Percentiles rank a stretch among this genome's conserved stretches.
These are phyloP conservation scores for Monosporascus sp. DNA, from an alignment of 2,329 filamentous ascomycete species.

Conservation along the genomic window DNA sequence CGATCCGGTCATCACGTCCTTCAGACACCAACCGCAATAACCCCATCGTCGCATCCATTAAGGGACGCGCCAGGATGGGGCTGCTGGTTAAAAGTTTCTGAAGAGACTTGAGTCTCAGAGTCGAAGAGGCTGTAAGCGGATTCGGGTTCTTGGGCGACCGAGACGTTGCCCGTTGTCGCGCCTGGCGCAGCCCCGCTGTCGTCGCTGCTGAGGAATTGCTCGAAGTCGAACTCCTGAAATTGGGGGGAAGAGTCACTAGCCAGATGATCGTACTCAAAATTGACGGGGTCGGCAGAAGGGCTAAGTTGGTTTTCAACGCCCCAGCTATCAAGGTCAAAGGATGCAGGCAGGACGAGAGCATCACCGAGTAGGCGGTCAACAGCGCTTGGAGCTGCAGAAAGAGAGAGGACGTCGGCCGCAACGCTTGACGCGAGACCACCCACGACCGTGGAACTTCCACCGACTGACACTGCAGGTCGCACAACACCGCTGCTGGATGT, in stretches of 20 bases:
- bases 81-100: conserved; percentile 67
- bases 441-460: conserved; percentile 51
- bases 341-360: conserved; percentile 64
- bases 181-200: conserved; percentile 40
- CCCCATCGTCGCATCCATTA: conserved; percentile 69
- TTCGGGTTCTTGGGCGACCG: conserved; percentile 48
- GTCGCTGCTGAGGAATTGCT: conserved; percentile 53
- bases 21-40: conserved; percentile 68
- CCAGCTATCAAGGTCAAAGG: conserved; percentile 69
- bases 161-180: conserved; percentile 42
- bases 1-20: conserved; percentile 44
- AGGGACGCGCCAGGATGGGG: conserved; percentile 69
- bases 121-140: conserved; percentile 49
- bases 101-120: conserved; percentile 57
- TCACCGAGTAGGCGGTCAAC: conserved; percentile 63
- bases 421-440: conserved; percentile 38
- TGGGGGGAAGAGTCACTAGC: conserved; percentile 53
- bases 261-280: conserved; percentile 64
- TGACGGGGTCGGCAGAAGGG: conserved; percentile 64
- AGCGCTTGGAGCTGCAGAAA: conserved; percentile 54
- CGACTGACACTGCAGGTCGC: conserved; percentile 99
- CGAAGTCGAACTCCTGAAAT: conserved; percentile 38
- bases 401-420: conserved; percentile 36
- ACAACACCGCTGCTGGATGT: conserved; percentile 99
- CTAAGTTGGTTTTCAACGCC: conserved; percentile 72